Evolutionary conservation across 2,329 filamentous ascomycete species (phyloP), one percentile per base, ranked within the genome.

Genomic region (Alternaria arbusti): DNA sequence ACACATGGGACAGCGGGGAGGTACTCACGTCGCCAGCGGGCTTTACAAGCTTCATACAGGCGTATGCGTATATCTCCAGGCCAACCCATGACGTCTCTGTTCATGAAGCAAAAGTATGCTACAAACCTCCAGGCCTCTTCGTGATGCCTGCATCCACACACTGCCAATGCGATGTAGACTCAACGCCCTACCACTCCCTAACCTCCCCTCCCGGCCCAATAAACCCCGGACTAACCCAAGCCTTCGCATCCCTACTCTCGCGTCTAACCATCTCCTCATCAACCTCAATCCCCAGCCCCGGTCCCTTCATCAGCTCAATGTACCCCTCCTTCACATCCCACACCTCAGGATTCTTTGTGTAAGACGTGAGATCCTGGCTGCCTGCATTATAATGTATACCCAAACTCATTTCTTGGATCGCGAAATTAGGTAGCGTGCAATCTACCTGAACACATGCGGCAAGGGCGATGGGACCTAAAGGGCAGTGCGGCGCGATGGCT

Each of bases 321-420:
- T 89, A 90, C 0, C 91, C 91, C 47, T 87, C 85, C n/a, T 86
- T 83, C 6, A 93, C 87, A 44, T 87, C 82, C 83, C 90, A 92
- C 0, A 91, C 86, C 54, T 86, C 84, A 0, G 87, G 84, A 69
- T 92, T 87, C 71, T 86, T 87, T 2, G 89, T 83, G 73, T 93
- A 93, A 25, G 86, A 90, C 12, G 86, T 86, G 58, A 81, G 59
- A 64, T 81, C 79, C 54, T 76, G 68, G 28, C 74, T 75, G 0
- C 78, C 79, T 1, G 71, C 75, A 64, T 94, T 94, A 74, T 94
- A 94, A 75, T 94, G 92, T 70, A 94, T 94, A 0, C 91, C 91
- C 28, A 93, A 73, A 57, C 88, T 90, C 91, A 93, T 93, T 78
- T 94, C 91, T 73, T 92, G 88, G 30, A 94, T 93, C 0, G 86